Evolutionary conservation across 2,329 filamentous ascomycete species (phyloP), one percentile per base, ranked within the genome.

Genomic region (Penicillium sp.): DNA sequence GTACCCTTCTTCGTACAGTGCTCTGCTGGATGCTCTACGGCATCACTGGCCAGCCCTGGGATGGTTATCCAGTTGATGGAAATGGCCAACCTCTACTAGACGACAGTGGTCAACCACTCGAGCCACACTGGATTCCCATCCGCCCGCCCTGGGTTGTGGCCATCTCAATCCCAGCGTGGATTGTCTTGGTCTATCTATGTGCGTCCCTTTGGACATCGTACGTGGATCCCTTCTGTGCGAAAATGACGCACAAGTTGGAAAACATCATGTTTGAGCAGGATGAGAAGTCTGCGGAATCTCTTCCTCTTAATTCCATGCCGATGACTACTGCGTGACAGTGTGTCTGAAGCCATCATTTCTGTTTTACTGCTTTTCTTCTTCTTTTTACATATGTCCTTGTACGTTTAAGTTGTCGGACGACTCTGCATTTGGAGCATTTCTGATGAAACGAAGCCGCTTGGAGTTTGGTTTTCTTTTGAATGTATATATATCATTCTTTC

Each of bases 1-100:
- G 82, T 47, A 83, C 81, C 0, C 74, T 84, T 10, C 68, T 84
- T 43, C 79, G 81, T 19, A 80, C 79, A 1, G 76, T 82, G 0
- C 76, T 81, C 22, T 77, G 77, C 45, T 81, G 82, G 74, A 77
- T 83, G 67, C 75, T 83, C 9, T 84, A 83, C 60, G 81, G 81
- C 31, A 79, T 81, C 58, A 76, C 73, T 44, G 76, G 76, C 33
- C 70, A 79, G 58, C 76, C 78, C 2, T 80, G 76, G 71, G 65
- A 72, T 21, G 72, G 62, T 10, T 45, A 35, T 14, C 44, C 43
- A 26, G 33, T 43, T 5, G 45, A 54, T 22, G 45, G 44, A n/a
- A 48, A 54, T 7, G 53, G 51, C 14, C 57, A 65, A 24, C 56
- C 62, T 8, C 13, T 22, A 9, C 60, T 62, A 3, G 62, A 65